Conservation (phyloP, 345 rosid genomes). For the Raphanus raphanistrum region DNA sequence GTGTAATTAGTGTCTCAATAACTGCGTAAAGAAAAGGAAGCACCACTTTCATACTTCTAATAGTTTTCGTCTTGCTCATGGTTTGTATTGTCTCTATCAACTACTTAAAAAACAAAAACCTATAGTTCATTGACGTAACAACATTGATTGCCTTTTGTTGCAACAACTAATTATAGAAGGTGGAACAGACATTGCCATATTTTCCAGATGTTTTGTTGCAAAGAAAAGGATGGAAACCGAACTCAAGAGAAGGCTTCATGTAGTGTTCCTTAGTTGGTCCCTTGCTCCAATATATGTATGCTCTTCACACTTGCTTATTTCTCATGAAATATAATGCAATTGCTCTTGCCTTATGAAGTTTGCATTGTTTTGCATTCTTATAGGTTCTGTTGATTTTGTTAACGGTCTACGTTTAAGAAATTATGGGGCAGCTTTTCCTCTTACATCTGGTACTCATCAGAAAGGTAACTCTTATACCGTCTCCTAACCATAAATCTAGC, state of each 20-base stretch:
- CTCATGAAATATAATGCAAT: background rate
- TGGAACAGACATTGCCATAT: constrained; percentile 84
- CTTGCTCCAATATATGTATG: constrained; percentile 79
- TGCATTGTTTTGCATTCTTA: constrained; percentile 22
- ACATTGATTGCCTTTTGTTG: constrained; percentile 10
- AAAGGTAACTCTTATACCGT: constrained; percentile 53
- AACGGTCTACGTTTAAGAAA: constrained; percentile 82
- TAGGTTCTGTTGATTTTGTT: constrained; percentile 74
- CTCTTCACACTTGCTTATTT: background rate
- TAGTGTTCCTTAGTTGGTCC: constrained; percentile 44
- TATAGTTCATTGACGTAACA: background rate
- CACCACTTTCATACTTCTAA: constrained; percentile 31
- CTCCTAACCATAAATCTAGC: background rate
- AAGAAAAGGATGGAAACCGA: constrained; percentile 77
- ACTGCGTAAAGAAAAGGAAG: background rate
- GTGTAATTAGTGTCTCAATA: background rate
- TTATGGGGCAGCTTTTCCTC: constrained; percentile 90
- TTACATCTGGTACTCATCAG: constrained; percentile 90
- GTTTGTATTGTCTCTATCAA: constrained; percentile 20
- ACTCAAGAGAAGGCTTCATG: constrained; percentile 49
- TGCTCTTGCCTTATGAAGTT: constrained; percentile 6
- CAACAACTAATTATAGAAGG: constrained; percentile 81
- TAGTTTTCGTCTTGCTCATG: constrained; percentile 78
- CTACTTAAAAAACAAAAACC: background rate
- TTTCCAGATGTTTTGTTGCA: constrained; percentile 78